These are phyloP conservation scores for Leccinum variicolor DNA, from an alignment of 768 basidiomycete species.

Conservation along the genomic window DNA sequence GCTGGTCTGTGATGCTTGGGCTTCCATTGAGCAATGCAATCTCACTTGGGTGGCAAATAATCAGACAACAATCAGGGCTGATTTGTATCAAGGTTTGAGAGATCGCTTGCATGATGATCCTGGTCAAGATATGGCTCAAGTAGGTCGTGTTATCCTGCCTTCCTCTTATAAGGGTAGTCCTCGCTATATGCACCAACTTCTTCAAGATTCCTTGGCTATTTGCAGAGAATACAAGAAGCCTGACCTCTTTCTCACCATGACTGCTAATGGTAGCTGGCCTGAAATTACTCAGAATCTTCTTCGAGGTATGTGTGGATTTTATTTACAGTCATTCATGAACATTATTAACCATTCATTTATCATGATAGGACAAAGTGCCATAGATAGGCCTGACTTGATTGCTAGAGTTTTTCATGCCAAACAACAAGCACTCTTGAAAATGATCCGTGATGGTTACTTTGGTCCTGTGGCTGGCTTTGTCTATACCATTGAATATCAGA, in stretches of 20 bases:
- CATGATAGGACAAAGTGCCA: constrained; percentile 29
- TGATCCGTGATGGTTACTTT: constrained; percentile 39
- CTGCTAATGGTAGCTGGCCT: constrained; percentile 47
- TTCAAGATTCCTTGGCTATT: constrained; percentile 47
- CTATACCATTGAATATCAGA: constrained; percentile 42
- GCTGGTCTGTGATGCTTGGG: neutral
- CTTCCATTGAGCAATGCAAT: neutral
- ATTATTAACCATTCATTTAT: too few relatives aligned
- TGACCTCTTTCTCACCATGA: constrained; percentile 53
- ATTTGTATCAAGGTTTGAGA: neutral
- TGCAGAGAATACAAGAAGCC: constrained; percentile 32
- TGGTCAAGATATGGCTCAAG: neutral
- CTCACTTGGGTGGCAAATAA: neutral
- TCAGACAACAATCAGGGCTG: neutral
- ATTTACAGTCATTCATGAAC: neutral
- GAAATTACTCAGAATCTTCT: constrained; percentile 40
- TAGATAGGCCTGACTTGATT: constrained; percentile 48
- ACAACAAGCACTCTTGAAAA: constrained; percentile 33
- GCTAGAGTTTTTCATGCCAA: constrained; percentile 44
- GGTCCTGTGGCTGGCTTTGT: constrained; percentile 42
- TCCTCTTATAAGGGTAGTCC: constrained; percentile 40
- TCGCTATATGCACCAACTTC: constrained; percentile 39
- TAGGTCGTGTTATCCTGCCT: constrained; percentile 16
- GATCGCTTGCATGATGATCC: neutral
- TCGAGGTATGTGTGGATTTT: constrained; percentile 18